A percentile compares a stretch with the other conserved stretches of the same genome.
Evolutionary conservation across 306 rosid species (phyloP).

Genomic region (Pterocarpus macrocarpus): DNA sequence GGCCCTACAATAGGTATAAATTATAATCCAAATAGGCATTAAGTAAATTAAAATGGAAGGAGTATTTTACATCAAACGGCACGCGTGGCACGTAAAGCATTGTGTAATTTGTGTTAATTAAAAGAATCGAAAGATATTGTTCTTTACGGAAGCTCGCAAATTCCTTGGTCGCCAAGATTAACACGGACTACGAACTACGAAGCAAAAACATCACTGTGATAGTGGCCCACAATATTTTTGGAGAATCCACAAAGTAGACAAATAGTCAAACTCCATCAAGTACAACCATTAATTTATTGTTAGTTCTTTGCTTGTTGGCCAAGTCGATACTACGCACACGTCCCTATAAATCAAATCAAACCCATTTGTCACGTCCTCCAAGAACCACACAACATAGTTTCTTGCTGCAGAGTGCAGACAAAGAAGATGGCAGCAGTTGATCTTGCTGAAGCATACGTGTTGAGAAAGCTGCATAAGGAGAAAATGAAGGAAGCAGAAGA

Average conservation of each 20-base stretch:
- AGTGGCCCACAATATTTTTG: not conserved
- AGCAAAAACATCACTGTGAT: conserved; percentile 10
- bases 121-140: no score
- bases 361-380: not conserved
- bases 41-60: no score
- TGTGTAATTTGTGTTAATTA: no score
- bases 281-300: not conserved
- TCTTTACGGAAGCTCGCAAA: no score
- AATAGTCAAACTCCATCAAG: conserved; percentile 13
- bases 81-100: no score
- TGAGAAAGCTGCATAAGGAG: conserved; percentile 29
- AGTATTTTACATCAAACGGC: no score
- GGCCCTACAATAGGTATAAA: no score
- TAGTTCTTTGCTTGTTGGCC: conserved; percentile 33
- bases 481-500: conserved; percentile 33
- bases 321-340: conserved; percentile 16
- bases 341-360: conserved; percentile 27
- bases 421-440: conserved; percentile 39
- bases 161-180: conserved; percentile 19
- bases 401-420: not conserved
- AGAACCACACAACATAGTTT: not conserved
- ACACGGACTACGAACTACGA: not conserved
- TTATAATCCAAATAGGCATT: no score
- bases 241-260: not conserved
- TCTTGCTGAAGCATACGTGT: conserved; percentile 49